Evolutionary conservation across 345 rosid species (phyloP).

Genomic region (Barbarea vulgaris): DNA sequence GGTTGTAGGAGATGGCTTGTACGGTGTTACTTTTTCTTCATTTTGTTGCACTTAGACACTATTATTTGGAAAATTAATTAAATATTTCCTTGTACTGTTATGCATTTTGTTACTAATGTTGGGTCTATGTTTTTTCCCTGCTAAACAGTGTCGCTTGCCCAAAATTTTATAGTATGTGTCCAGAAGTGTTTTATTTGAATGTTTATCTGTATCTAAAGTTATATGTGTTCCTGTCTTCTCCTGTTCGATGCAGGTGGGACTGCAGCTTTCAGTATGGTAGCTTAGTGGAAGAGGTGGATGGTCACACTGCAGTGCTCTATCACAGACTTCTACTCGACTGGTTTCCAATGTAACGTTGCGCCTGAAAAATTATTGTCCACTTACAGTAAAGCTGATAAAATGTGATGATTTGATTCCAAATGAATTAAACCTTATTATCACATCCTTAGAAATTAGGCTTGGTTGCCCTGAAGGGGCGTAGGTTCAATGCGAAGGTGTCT

Average conservation of each 20-base stretch:
- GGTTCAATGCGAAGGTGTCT: conserved; percentile 1
- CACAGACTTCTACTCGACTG: conserved; percentile 96
- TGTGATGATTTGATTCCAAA: conserved; percentile 1
- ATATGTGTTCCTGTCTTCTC: conserved; percentile 11
- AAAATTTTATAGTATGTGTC: background rate
- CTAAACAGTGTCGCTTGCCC: background rate
- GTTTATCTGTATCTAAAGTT: conserved; percentile 21
- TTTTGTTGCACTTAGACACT: background rate
- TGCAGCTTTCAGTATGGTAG: conserved; percentile 94
- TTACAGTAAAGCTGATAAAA: conserved; percentile 7
- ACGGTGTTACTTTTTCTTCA: conserved; percentile 15
- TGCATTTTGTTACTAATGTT: conserved; percentile 1
- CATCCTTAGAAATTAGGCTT: background rate
- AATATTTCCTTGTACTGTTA: background rate
- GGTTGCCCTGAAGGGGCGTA: conserved; percentile 6
- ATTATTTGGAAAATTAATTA: background rate
- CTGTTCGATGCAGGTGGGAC: conserved; percentile 81
- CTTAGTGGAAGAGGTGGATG: conserved; percentile 99
- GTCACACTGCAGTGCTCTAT: conserved; percentile 96
- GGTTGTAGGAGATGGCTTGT: conserved; percentile 3
- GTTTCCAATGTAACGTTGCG: conserved; percentile 75
- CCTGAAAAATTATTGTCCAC: background rate
- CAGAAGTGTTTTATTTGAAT: conserved; percentile 14
- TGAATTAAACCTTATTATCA: background rate
- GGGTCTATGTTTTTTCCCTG: conserved; percentile 11